A percentile compares a stretch with the other conserved stretches of the same genome.
phyloP scores from a whole-genome alignment of 805 yeast species.

The Metschnikowia lochheadii region DNA sequence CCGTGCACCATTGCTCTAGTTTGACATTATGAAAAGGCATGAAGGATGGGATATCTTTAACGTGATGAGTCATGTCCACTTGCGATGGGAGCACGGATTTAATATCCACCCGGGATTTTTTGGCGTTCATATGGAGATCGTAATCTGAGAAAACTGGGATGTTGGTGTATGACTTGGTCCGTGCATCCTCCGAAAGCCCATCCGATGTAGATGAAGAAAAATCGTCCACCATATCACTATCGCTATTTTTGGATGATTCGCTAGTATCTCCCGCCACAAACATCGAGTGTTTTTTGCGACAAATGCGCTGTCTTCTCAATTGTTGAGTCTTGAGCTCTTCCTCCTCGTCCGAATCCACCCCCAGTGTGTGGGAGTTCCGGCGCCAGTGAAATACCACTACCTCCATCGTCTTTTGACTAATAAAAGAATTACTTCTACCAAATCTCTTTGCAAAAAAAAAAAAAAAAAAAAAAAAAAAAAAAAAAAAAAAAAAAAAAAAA shows the following conservation, averaged over 20 bases:
- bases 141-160: conserved; percentile 61
- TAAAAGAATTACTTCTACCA: no score
- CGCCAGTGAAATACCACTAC: no score
- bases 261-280: conserved; percentile 8
- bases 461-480: no score
- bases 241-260: conserved; percentile 10
- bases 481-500: no score
- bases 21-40: no score
- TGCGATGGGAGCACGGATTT: conserved; percentile 11
- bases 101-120: conserved; percentile 15
- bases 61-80: no score
- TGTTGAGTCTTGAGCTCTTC: conserved; percentile 48
- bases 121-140: conserved; percentile 29
- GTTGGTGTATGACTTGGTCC: conserved; percentile 57
- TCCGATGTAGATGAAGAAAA: conserved; percentile 47
- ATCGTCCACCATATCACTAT: conserved; percentile 20
- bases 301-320: conserved; percentile 40
- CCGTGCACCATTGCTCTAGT: no score
- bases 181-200: conserved; percentile 56
- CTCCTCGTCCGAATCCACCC: conserved; percentile 42
- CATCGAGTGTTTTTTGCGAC: conserved; percentile 22
- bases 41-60: background rate
- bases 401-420: no score
- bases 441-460: no score
- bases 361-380: no score